Conservation (phyloP, 371 early-diverging fungal species). For the Haplosporangium sp. region DNA sequence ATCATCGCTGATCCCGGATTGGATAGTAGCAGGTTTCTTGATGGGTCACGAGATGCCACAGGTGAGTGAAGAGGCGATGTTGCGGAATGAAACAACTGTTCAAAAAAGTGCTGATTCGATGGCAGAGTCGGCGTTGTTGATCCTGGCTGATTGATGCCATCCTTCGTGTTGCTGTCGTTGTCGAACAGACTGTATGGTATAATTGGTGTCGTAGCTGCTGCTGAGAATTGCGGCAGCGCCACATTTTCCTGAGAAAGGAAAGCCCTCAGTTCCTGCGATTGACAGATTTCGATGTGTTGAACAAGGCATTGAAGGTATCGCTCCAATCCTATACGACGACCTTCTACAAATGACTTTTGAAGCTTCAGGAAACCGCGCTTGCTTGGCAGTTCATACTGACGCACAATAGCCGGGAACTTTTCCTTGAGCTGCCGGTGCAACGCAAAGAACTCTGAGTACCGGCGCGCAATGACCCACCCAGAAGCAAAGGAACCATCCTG, state of each 20-base stretch:
- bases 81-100: slow-evolving; percentile 46
- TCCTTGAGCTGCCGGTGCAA: slow-evolving; percentile 78
- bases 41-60: slow-evolving; percentile 14
- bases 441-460: slow-evolving; percentile 85
- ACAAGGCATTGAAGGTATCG: slow-evolving; percentile 76
- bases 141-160: not conserved
- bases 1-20: slow-evolving; percentile 13
- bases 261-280: slow-evolving; percentile 64
- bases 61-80: slow-evolving; percentile 19
- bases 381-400: slow-evolving; percentile 78
- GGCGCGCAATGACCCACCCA: slow-evolving; percentile 83
- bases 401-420: slow-evolving; percentile 63
- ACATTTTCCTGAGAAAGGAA: slow-evolving; percentile 76
- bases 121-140: slow-evolving; percentile 5
- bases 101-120: slow-evolving; percentile 28
- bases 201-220: slow-evolving; percentile 10
- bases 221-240: slow-evolving; percentile 59
- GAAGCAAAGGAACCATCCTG: slow-evolving; percentile 64
- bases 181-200: slow-evolving; percentile 22
- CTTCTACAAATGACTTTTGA: slow-evolving; percentile 75
- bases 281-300: slow-evolving; percentile 63
- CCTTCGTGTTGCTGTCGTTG: slow-evolving; percentile 5
- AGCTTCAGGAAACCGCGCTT: slow-evolving; percentile 74
- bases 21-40: not conserved
- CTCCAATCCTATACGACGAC: slow-evolving; percentile 74